Evolutionary conservation across 2,329 filamentous ascomycete species (phyloP).

Genomic region (Colletotrichum destructivum): DNA sequence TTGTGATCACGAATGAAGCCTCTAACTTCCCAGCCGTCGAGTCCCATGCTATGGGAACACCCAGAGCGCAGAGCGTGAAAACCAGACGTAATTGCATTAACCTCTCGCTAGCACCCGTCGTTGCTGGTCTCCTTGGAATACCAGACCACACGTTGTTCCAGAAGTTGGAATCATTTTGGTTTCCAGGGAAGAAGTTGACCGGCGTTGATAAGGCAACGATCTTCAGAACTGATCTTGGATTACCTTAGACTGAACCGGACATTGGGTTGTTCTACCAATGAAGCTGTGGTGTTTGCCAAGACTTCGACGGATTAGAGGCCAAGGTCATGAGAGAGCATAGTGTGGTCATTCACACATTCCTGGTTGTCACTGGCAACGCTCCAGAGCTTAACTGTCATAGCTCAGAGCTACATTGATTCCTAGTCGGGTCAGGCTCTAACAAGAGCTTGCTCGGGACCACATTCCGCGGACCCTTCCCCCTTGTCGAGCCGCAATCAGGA

Average conservation of each 20-base stretch:
- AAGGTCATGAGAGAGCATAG: background rate
- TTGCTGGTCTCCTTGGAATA: background rate
- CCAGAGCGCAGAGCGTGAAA: background rate
- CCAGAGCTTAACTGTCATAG: background rate
- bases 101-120: background rate
- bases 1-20: background rate
- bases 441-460: conserved; percentile 8
- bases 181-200: background rate
- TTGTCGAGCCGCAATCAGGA: conserved; percentile 16
- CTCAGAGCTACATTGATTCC: background rate
- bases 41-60: background rate
- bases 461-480: conserved; percentile 7
- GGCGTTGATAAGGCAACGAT: conserved; percentile 7
- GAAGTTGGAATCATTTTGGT: background rate
- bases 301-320: background rate
- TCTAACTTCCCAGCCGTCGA: background rate
- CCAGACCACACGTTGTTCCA: background rate
- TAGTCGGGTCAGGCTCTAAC: background rate
- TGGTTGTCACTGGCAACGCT: conserved; percentile 22
- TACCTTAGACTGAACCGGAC: background rate
- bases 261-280: background rate
- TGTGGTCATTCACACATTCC: background rate
- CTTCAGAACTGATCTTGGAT: background rate
- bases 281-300: background rate
- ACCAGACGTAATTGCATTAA: background rate